These are phyloP conservation scores for Colletotrichum sp. DNA, from an alignment of 2,329 filamentous ascomycete genomes.

Conservation along the genomic window DNA sequence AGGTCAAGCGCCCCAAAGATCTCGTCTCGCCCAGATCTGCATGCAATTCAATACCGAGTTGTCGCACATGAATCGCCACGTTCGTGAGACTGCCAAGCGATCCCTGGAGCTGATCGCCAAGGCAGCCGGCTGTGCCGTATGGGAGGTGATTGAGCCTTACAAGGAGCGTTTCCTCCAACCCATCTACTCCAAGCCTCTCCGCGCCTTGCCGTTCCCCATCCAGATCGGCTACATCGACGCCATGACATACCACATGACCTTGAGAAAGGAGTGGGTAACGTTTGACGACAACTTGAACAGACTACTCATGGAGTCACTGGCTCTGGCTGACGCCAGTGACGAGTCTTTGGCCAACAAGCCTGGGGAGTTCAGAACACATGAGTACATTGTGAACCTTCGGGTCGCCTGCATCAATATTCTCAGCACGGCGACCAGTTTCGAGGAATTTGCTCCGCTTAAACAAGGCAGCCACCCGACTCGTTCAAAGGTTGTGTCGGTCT, in stretches of 20 bases:
- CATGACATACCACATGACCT: slow-evolving; percentile 90
- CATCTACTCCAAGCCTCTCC: slow-evolving; percentile 93
- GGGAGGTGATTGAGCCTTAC: slow-evolving; percentile 87
- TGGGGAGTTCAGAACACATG: slow-evolving; percentile 92
- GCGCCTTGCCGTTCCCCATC: slow-evolving; percentile 89
- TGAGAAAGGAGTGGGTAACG: slow-evolving; percentile 86
- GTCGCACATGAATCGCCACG: slow-evolving; percentile 94
- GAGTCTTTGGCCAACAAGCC: slow-evolving; percentile 92
- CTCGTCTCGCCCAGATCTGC: slow-evolving; percentile 78
- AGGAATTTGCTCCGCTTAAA: slow-evolving; percentile 76
- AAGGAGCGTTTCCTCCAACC: slow-evolving; percentile 89
- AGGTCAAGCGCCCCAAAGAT: slow-evolving; percentile 47
- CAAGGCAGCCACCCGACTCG: slow-evolving; percentile 69
- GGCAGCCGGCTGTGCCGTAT: slow-evolving; percentile 77
- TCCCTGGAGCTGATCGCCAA: slow-evolving; percentile 83
- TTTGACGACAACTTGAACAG: slow-evolving; percentile 93
- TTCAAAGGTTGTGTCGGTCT: slow-evolving; percentile 84
- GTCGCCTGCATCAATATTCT: slow-evolving; percentile 94
- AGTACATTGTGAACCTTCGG: slow-evolving; percentile 87
- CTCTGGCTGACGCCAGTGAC: slow-evolving; percentile 92
- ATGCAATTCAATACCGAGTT: slow-evolving; percentile 87
- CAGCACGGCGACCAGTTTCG: slow-evolving; percentile 90
- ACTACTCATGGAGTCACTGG: slow-evolving; percentile 90
- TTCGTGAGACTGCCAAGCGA: slow-evolving; percentile 84
- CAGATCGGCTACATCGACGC: slow-evolving; percentile 99